These are phyloP conservation scores for Linnemannia hyalina DNA, from an alignment of 192 early-diverging fungal species.

Conservation along the genomic window DNA sequence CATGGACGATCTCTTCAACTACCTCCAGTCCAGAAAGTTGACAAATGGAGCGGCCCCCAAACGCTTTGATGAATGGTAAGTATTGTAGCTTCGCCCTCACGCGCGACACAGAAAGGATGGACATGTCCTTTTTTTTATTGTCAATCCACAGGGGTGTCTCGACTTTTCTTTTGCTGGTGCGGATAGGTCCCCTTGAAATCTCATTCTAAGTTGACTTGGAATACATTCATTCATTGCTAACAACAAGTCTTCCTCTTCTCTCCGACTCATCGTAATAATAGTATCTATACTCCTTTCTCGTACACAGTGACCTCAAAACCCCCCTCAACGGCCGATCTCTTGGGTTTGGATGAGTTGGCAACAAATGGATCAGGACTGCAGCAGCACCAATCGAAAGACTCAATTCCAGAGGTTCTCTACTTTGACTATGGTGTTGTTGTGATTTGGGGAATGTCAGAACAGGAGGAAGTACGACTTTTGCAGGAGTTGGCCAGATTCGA, in stretches of 20 bases:
- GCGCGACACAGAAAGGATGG: neutral
- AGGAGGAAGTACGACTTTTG: constrained; percentile 84
- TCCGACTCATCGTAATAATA: constrained; percentile 25
- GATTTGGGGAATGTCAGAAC: constrained; percentile 93
- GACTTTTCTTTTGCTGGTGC: neutral
- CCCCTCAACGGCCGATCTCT: constrained; percentile 58
- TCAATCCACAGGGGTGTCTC: neutral
- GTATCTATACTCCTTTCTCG: constrained; percentile 69
- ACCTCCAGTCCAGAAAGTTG: constrained; percentile 74
- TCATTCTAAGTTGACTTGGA: neutral
- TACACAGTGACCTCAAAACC: constrained; percentile 58
- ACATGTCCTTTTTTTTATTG: neutral
- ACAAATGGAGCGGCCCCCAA: constrained; percentile 77
- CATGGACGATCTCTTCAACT: constrained; percentile 81
- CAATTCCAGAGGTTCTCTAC: constrained; percentile 79
- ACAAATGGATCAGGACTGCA: constrained; percentile 30
- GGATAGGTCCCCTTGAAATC: neutral
- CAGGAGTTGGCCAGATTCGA: constrained; percentile 79
- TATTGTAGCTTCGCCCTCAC: neutral
- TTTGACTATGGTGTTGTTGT: constrained; percentile 97
- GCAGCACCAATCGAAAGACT: constrained; percentile 30
- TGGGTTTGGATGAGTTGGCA: constrained; percentile 43
- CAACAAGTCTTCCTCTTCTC: neutral
- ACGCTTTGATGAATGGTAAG: constrained; percentile 86
- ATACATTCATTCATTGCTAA: neutral